Evolutionary conservation across 1,284 basidiomycete genomes (phyloP).

Genomic region (Moniliella sp.): DNA sequence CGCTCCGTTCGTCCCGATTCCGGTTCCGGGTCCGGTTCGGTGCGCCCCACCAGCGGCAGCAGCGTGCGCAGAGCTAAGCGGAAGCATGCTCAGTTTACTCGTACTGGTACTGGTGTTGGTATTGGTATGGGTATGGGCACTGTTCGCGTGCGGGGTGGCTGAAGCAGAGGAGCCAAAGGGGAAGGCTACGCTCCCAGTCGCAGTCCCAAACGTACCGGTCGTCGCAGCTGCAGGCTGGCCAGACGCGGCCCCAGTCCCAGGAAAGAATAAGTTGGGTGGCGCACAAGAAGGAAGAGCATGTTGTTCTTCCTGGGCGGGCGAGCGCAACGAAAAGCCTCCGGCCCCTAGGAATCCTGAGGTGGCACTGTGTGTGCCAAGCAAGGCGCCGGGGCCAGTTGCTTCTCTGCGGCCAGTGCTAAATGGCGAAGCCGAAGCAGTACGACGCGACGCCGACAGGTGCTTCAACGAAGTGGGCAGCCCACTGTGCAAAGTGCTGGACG

Average conservation of each 20-base stretch:
- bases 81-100: too few species aligned
- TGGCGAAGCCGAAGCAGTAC: conserved; percentile 26
- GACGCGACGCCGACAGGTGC: conserved; percentile 11
- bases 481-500: conserved; percentile 10
- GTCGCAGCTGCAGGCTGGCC: conserved; percentile 3
- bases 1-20: too few species aligned
- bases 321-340: conserved; percentile 23
- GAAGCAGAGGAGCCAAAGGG: conserved; percentile 3
- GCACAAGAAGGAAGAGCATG: conserved; percentile 29
- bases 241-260: conserved; percentile 9
- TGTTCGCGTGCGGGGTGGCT: neutral
- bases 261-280: conserved; percentile 33
- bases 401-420: conserved; percentile 20
- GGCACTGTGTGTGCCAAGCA: conserved; percentile 11
- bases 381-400: conserved; percentile 19
- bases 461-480: conserved; percentile 28
- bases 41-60: too few species aligned
- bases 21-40: too few species aligned
- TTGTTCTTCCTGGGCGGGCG: conserved; percentile 13
- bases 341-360: conserved; percentile 22
- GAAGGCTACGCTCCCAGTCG: neutral
- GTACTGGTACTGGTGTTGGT: too few species aligned
- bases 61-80: too few species aligned
- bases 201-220: conserved; percentile 19
- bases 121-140: conserved; percentile 3